Conservation (phyloP, 2,329 filamentous ascomycete genomes). For the Hymenotorrendiella dingleyae region DNA sequence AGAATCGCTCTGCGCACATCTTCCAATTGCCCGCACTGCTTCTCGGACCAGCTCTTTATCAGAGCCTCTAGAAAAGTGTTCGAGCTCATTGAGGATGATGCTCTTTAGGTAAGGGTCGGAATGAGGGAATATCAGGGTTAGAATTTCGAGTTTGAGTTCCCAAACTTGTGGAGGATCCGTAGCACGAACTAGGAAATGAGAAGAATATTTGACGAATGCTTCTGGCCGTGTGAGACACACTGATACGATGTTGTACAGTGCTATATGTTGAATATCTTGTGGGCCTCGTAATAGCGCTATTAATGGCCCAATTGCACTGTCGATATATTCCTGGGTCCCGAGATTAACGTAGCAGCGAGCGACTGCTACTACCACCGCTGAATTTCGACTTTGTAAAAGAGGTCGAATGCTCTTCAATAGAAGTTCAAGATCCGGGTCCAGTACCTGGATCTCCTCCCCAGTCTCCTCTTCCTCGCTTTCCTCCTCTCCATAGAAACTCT, state of each 20-base stretch:
- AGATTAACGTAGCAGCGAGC: conserved; percentile 79
- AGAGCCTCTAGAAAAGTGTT: conserved; percentile 78
- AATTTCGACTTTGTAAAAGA: conserved; percentile 88
- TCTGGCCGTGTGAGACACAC: conserved; percentile 71
- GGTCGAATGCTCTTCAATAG: conserved; percentile 74
- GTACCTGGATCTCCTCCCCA: conserved; percentile 46
- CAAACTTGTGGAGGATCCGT: conserved; percentile 77
- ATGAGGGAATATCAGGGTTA: conserved; percentile 87
- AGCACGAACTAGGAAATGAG: conserved; percentile 81
- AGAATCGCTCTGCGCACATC: conserved; percentile 77
- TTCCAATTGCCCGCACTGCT: conserved; percentile 85
- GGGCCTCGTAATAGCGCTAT: conserved; percentile 79
- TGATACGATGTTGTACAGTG: conserved; percentile 91
- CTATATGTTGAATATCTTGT: conserved; percentile 82
- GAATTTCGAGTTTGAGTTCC: conserved; percentile 84
- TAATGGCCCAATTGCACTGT: conserved; percentile 72
- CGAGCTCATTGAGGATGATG: conserved; percentile 84
- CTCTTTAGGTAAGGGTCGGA: conserved; percentile 70
- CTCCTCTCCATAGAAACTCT: conserved; percentile 76
- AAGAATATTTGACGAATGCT: conserved; percentile 81
- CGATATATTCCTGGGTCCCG: conserved; percentile 71
- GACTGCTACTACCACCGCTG: conserved; percentile 85
- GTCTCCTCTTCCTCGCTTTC: conserved; percentile 36
- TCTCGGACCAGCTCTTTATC: conserved; percentile 78
- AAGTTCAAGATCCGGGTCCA: conserved; percentile 78